Evolutionary conservation across 1,139 yeast genomes (phyloP), one percentile per base, ranked within the genome.

Genomic region (Komagataea norvegica): DNA sequence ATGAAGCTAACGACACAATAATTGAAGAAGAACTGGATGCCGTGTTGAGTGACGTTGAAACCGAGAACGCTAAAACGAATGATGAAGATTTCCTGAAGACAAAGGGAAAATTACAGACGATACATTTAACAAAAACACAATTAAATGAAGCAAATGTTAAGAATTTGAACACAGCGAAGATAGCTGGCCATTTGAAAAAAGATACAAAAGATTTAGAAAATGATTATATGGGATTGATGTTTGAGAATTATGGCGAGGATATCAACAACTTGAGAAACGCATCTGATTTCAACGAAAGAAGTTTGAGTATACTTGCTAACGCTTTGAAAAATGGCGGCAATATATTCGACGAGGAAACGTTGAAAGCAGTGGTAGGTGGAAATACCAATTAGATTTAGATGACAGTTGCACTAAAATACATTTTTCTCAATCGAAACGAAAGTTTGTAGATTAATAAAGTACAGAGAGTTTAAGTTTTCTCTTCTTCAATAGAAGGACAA

Each of bases 311-410:
- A 35, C 61, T 82, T 48, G 88, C 87, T 3, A 77, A 75, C 50
- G 69, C 80, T 3, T 65, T 82, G 43, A 83, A 79, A 53, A 76
- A 78, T 36, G 84, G 86, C 11, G 68, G 75, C 7, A 75, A 78
- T 47, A 70, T 81, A 64, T 81, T 80, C 59, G 86, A 79, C 54
- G 70, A 71, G 31, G 83, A 77, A 26, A 70, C 79, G 11, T 60
- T 79, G 47, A 68, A 62, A 42, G 70, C 73, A 6, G 51, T 70
- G 21, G 56, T 64, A 4, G 44, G 45, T 31, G n/a, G n/a, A n/a
- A n/a, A n/a, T n/a, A n/a, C n/a, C n/a, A n/a, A n/a, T n/a, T n/a
- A n/a, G n/a, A n/a, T n/a, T n/a, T n/a, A n/a, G n/a, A n/a, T n/a
- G n/a, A n/a, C n/a, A n/a, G n/a, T n/a, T n/a, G n/a, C n/a, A n/a